phyloP scores from a whole-genome alignment of 139 green algal species.

The Zygnema circumcarinatum region DNA sequence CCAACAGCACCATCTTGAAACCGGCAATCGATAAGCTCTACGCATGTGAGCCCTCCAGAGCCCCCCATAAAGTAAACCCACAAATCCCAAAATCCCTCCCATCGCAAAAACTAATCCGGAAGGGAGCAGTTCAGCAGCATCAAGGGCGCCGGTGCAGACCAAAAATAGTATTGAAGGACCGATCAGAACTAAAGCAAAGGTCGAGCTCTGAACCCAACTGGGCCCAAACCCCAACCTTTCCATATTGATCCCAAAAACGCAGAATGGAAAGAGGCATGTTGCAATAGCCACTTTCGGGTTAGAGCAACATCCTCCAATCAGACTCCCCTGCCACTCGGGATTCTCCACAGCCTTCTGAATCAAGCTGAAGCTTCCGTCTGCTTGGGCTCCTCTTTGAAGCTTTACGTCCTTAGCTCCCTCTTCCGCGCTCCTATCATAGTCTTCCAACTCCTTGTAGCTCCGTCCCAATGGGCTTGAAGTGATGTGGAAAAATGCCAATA shows the following conservation, averaged over 20 bases:
- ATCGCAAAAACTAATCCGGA: too few species aligned
- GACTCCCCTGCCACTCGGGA: neutral
- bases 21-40: conserved; percentile 10
- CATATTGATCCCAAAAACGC: conserved; percentile 31
- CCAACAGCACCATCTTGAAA: neutral
- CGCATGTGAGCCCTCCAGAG: conserved; percentile 47
- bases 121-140: too few species aligned
- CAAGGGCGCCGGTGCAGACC: conserved; percentile 5
- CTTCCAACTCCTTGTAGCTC: conserved; percentile 13
- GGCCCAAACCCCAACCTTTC: conserved; percentile 24
- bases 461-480: conserved; percentile 24
- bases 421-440: neutral
- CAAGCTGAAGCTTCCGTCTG: neutral
- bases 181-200: conserved; percentile 17
- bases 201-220: conserved; percentile 13
- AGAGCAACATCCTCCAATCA: conserved; percentile 19
- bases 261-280: conserved; percentile 18
- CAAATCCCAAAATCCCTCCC: too few species aligned
- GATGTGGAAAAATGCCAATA: conserved; percentile 24
- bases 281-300: neutral
- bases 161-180: conserved; percentile 35
- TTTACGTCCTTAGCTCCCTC: neutral
- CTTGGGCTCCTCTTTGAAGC: neutral
- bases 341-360: neutral
- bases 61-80: conserved; percentile 50